Base-by-base conservation (phyloP, 2,329 filamentous ascomycete species). In the Aureobasidium uvarum region DNA sequence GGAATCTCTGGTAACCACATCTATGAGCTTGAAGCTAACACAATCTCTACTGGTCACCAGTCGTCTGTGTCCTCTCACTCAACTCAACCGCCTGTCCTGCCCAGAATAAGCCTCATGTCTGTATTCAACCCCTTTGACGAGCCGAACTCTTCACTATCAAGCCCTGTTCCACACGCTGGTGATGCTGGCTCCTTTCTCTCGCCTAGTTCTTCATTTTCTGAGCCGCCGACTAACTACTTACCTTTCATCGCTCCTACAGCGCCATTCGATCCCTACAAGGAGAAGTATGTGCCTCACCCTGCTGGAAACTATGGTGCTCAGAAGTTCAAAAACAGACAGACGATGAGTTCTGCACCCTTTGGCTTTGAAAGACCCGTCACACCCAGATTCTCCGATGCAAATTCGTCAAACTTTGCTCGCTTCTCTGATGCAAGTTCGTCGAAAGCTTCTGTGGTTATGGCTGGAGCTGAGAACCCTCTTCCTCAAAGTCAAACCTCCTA, bases 61-160 rank as follows among this genome's bases (percentile, higher is more conserved):
- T 56, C 20, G n/a, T 5, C 38, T 43, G 5, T 20, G 3, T 11
- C n/a, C 4, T 54, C 51, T 18, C 25, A 18, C 0, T 51, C 25
- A 2, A 14, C 6, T 14, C 25, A 16, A 18, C 14, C 8, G 6
- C 56, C 31, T 28, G 18, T 33, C 7, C 20, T 60, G 31, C 43
- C 43, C 3, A 31, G 45, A 33, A 38, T 50, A 5, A 50, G 45
- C 28, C 1, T 41, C 28, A 33, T 36, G 31, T 38, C 43, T 50
- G n/a, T n/a, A 1, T 60, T 60, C 31, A 60, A 60, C 33, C 56
- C 31, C 7, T 60, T 60, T 39, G 56, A 60, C 23, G 43, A 60
- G 31, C 11, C 28, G 1, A 14, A 28, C 4, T 13, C 56, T 0
- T 50, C 43, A 5, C 43, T 43, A 31, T 3, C 18, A 8, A 60